phyloP scores from a whole-genome alignment of 2,329 filamentous ascomycete species.

The Diaporthe destruens region DNA sequence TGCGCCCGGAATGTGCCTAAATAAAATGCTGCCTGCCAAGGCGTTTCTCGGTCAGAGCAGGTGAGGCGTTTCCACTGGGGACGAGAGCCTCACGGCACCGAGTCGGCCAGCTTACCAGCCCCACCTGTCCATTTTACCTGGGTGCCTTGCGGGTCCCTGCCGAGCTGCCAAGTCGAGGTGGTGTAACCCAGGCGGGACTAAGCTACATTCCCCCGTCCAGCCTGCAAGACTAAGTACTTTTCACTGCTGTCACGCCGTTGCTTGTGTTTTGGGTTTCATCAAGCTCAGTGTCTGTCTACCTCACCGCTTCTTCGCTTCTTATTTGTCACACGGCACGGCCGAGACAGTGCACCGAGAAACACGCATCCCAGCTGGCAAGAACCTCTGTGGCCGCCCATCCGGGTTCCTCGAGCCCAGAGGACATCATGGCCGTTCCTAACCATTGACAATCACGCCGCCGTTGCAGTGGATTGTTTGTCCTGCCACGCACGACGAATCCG shows the following conservation, averaged over 20 bases:
- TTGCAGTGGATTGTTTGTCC: conserved; percentile 75
- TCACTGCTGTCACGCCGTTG: neutral
- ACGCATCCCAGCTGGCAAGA: conserved; percentile 11
- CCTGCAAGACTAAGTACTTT: neutral
- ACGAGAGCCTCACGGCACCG: conserved; percentile 29
- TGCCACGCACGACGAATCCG: conserved; percentile 79
- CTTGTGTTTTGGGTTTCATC: neutral
- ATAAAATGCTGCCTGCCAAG: conserved; percentile 24
- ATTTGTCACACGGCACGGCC: conserved; percentile 7
- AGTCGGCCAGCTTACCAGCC: conserved; percentile 9
- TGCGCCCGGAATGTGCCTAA: conserved; percentile 15
- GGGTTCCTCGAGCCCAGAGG: conserved; percentile 25
- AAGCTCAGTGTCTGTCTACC: neutral
- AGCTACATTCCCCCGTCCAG: conserved; percentile 3
- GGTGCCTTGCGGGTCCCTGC: conserved; percentile 28
- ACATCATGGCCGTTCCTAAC: conserved; percentile 50
- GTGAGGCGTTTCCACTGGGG: conserved; percentile 13
- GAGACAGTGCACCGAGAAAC: conserved; percentile 8
- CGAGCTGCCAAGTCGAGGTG: neutral
- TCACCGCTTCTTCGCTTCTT: conserved; percentile 5
- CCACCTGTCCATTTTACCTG: conserved; percentile 20
- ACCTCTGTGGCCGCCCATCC: conserved; percentile 31
- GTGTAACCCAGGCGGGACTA: conserved; percentile 25
- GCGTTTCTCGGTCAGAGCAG: conserved; percentile 22
- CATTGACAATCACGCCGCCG: conserved; percentile 62